These are phyloP conservation scores for Xylaria palmicola DNA, from an alignment of 495 filamentous ascomycete species.

Conservation along the genomic window DNA sequence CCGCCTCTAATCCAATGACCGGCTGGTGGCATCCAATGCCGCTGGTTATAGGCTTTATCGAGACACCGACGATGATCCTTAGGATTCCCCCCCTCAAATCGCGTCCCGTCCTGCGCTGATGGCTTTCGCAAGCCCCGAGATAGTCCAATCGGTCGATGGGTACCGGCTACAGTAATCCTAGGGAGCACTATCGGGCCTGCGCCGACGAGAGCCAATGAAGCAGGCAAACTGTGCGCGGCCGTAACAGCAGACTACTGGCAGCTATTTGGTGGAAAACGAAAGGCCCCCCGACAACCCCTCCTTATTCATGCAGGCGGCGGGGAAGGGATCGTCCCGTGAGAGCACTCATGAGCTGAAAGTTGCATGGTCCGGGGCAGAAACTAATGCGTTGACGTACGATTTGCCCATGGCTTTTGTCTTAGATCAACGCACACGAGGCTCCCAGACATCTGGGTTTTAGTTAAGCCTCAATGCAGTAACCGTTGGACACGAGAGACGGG, in stretches of 20 bases:
- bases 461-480: slow-evolving; percentile 1
- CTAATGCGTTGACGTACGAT: slow-evolving; percentile 18
- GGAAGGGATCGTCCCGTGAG: not conserved
- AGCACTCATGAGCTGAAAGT: slow-evolving; percentile 25
- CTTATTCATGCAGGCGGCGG: not conserved
- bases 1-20: not conserved
- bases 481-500: too few species aligned
- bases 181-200: too few species aligned
- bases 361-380: slow-evolving; percentile 25
- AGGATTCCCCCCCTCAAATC: not conserved
- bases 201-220: too few species aligned
- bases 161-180: too few species aligned
- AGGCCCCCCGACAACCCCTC: too few species aligned
- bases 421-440: slow-evolving; percentile 5
- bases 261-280: too few species aligned
- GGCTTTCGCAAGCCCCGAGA: too few species aligned
- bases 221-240: too few species aligned
- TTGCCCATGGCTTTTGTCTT: slow-evolving; percentile 1
- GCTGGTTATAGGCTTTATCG: not conserved
- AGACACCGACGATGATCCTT: not conserved
- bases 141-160: too few species aligned
- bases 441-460: slow-evolving; percentile 1
- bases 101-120: not conserved
- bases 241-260: too few species aligned
- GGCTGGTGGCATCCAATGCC: not conserved